phyloP scores from a whole-genome alignment of 1,284 basidiomycete species.

The Heterobasidion irregulare region DNA sequence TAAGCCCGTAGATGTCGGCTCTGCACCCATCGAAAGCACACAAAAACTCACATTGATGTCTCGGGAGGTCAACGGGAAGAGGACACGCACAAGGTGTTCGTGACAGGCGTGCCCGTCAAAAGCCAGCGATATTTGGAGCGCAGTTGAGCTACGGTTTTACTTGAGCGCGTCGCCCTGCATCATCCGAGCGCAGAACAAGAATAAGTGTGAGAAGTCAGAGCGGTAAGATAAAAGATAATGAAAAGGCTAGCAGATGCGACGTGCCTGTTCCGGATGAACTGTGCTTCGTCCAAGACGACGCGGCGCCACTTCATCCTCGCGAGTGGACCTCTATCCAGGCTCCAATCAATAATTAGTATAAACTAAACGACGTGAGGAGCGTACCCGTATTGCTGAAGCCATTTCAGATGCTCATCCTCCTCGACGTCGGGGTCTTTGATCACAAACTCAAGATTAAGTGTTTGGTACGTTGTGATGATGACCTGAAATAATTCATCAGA shows the following conservation, averaged over 20 bases:
- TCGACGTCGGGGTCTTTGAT: constrained; percentile 29
- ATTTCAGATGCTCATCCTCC: constrained; percentile 35
- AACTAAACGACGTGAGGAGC: background rate
- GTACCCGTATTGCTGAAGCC: constrained; percentile 43
- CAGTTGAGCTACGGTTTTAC: constrained; percentile 47
- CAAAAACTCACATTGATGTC: background rate
- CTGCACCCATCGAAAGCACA: constrained; percentile 20
- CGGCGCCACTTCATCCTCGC: constrained; percentile 51
- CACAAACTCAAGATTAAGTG: constrained; percentile 45
- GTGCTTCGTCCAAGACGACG: constrained; percentile 61
- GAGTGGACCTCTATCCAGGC: constrained; percentile 37
- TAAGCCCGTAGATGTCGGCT: constrained; percentile 59
- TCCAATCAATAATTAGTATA: background rate
- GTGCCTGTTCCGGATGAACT: constrained; percentile 60
- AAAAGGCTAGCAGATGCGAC: background rate
- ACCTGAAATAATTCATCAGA: constrained; percentile 27
- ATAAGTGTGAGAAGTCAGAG: too few relatives aligned
- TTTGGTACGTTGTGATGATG: constrained; percentile 63
- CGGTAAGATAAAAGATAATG: background rate
- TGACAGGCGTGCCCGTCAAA: constrained; percentile 66
- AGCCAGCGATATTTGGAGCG: constrained; percentile 59
- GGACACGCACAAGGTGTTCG: constrained; percentile 47
- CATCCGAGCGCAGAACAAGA: background rate
- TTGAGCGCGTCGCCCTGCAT: constrained; percentile 43
- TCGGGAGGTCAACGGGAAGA: background rate